A percentile compares a stretch with the other conserved stretches of the same genome.
These are phyloP conservation scores for Orbilia quercus DNA, from an alignment of 2,329 filamentous ascomycete species.

Conservation along the genomic window DNA sequence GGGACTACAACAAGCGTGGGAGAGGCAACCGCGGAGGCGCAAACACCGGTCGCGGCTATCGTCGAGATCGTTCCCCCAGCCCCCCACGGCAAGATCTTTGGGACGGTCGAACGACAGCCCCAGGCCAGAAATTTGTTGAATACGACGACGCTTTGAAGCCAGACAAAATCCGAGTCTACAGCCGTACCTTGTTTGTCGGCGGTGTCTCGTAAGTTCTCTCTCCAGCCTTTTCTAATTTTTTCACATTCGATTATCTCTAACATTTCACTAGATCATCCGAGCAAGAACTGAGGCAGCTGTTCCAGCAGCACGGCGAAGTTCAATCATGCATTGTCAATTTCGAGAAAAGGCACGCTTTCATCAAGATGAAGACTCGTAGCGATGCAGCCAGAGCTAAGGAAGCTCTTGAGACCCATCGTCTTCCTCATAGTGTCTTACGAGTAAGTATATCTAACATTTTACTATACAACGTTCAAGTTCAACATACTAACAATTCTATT, in stretches of 20 bases:
- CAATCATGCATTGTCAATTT: slow-evolving; percentile 98
- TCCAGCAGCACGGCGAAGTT: slow-evolving; percentile 83
- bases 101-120: slow-evolving; percentile 60
- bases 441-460: slow-evolving; percentile 66
- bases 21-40: slow-evolving; percentile 70
- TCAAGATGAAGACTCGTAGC: slow-evolving; percentile 93
- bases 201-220: slow-evolving; percentile 80
- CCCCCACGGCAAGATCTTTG: slow-evolving; percentile 67
- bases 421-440: slow-evolving; percentile 77
- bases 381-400: slow-evolving; percentile 86
- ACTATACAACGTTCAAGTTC: background rate
- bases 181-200: slow-evolving; percentile 94
- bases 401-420: slow-evolving; percentile 83
- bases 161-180: slow-evolving; percentile 86
- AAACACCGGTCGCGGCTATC: slow-evolving; percentile 64
- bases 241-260: slow-evolving; percentile 60
- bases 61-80: slow-evolving; percentile 80
- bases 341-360: slow-evolving; percentile 97
- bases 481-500: slow-evolving; percentile 44
- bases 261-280: slow-evolving; percentile 73
- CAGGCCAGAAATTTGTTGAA: slow-evolving; percentile 77
- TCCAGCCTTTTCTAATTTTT: background rate
- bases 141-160: slow-evolving; percentile 79
- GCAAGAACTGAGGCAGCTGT: slow-evolving; percentile 81
- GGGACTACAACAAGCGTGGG: slow-evolving; percentile 68